Percentiles rank a stretch among this genome's conserved stretches.
phyloP scores from a whole-genome alignment of 1,284 basidiomycete species.

The Malassezia sympodialis region DNA sequence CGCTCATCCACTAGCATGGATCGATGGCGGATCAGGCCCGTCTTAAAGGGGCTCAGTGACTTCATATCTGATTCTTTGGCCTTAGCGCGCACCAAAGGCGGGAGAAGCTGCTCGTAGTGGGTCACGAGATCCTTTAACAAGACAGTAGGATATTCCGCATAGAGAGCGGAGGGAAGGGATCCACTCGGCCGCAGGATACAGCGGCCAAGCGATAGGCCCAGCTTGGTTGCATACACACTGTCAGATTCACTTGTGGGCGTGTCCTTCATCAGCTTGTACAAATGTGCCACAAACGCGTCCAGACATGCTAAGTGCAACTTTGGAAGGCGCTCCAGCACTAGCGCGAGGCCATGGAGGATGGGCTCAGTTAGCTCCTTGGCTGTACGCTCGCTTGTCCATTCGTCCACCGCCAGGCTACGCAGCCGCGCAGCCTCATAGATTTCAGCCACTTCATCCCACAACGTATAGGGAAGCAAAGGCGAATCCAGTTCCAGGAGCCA shows the following conservation, averaged over 20 bases:
- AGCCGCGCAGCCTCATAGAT: slow-evolving; percentile 35
- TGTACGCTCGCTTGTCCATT: not conserved
- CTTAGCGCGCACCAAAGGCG: slow-evolving; percentile 69
- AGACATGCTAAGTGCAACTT: slow-evolving; percentile 71
- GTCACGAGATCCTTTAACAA: slow-evolving; percentile 66
- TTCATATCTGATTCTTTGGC: slow-evolving; percentile 63
- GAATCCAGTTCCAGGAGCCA: slow-evolving; percentile 52
- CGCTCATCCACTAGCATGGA: slow-evolving; percentile 75
- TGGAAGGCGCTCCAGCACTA: slow-evolving; percentile 63
- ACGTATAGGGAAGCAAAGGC: slow-evolving; percentile 27
- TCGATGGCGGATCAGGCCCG: slow-evolving; percentile 70
- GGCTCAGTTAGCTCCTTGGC: slow-evolving; percentile 3
- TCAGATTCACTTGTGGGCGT: slow-evolving; percentile 56
- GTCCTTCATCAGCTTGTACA: slow-evolving; percentile 61
- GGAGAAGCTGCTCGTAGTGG: slow-evolving; percentile 65
- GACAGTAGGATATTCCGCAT: slow-evolving; percentile 65
- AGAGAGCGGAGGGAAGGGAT: slow-evolving; percentile 70
- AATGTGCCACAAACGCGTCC: slow-evolving; percentile 66
- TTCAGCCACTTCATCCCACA: slow-evolving; percentile 39
- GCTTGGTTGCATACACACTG: slow-evolving; percentile 70
- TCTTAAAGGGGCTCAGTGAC: slow-evolving; percentile 26
- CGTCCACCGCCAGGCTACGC: slow-evolving; percentile 19
- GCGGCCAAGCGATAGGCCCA: slow-evolving; percentile 74
- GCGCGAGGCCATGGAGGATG: slow-evolving; percentile 64
- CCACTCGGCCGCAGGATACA: slow-evolving; percentile 70